Evolutionary conservation across 129 eudicot species (phyloP), one percentile per base, ranked within the genome.

Genomic region (Pittosporum tobira): DNA sequence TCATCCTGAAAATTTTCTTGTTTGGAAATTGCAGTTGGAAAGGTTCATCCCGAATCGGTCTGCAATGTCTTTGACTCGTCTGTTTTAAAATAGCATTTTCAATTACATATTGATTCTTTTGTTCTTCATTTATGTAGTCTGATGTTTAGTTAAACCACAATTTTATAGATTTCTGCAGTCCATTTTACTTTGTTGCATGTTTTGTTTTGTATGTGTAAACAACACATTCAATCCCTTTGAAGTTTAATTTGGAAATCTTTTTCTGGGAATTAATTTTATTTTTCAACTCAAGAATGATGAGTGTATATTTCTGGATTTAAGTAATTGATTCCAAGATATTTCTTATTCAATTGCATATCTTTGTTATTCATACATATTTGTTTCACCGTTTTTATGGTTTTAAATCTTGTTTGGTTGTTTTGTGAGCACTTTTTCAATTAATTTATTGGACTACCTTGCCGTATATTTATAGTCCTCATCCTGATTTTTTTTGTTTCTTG

Each of bases 401-500:
- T n/a, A n/a, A n/a, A n/a, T n/a, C 10, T 34, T 34, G 40, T 9
- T 9, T 12, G 0, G 10, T 9, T 34, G 7, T 34, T 34, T 34
- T 9, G 40, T 34, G 40, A 34, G 40, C 0, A 3, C 4, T 31
- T 10, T 31, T 31, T 31, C 37, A 31, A 13, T 51, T 51, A 14
- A 1, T 40, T 45, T 45, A 3, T 22, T 45, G 49, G 6, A n/a
- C n/a, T n/a, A n/a, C 27, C 2, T 13, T 18, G 16, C 23, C 43
- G 3, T 16, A 12, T n/a, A n/a, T 28, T 29, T 2, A 8, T 13
- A 14, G 60, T 30, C 44, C 18, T 10, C 26, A 18, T 30, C 26
- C 43, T 55, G 22, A 18, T 59, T 59, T 29, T 54, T 68, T 30
- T 42, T 38, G 51, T 71, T 40, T 36, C 38, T 3, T 47, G 44